Conservation (phyloP, 495 filamentous ascomycete genomes). For the Echria macrotheca region DNA sequence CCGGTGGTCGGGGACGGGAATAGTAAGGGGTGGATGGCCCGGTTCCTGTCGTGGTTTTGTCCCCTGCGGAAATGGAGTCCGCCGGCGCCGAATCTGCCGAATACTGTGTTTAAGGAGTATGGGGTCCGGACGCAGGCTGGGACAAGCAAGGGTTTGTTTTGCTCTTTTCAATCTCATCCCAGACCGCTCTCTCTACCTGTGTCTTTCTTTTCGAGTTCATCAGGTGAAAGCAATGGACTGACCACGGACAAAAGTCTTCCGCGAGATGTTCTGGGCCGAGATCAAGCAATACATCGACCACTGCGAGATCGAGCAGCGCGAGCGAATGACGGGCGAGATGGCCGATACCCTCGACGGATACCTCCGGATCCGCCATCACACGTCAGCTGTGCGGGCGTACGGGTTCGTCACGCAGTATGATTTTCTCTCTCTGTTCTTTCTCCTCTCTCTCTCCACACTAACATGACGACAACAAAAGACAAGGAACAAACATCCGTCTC, state of each 20-base stretch:
- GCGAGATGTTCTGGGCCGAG: conserved; percentile 8
- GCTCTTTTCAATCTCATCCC: too few species aligned
- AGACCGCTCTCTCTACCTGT: too few species aligned
- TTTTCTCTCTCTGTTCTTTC: not conserved
- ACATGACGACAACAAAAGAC: too few species aligned
- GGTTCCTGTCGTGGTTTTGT: not conserved
- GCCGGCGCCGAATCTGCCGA: conserved; percentile 5
- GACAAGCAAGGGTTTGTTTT: not conserved
- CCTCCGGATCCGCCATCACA: conserved; percentile 8
- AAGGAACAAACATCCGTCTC: not conserved
- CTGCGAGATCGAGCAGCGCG: conserved; percentile 10
- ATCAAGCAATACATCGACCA: conserved; percentile 7
- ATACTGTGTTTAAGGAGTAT: conserved; percentile 8
- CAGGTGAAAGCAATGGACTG: too few species aligned
- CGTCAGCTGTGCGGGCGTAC: not conserved
- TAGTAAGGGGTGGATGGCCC: too few species aligned
- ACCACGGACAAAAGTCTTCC: not conserved
- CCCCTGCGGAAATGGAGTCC: not conserved
- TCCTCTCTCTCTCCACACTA: too few species aligned
- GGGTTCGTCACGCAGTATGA: conserved; percentile 9
- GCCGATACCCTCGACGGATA: conserved; percentile 5
- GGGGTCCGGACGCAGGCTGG: not conserved
- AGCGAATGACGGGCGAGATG: conserved; percentile 8
- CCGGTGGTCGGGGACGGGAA: not conserved
- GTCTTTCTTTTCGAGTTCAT: too few species aligned